Percentiles rank a stretch among this genome's conserved stretches.
phyloP scores from a whole-genome alignment of 768 basidiomycete genomes.

The Tylopilus balloui region DNA sequence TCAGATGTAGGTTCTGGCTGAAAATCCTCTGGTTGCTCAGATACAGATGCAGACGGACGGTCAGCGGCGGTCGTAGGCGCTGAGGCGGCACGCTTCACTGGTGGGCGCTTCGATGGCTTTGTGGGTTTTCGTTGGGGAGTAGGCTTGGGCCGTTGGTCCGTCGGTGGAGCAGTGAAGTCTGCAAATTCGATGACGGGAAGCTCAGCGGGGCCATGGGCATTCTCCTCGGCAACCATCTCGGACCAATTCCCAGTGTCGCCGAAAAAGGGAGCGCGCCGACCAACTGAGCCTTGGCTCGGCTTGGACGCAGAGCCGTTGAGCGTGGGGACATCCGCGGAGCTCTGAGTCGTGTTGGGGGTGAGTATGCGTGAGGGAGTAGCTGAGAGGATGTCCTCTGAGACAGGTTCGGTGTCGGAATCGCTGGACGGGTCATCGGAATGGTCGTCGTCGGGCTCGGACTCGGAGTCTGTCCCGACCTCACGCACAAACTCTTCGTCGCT shows the following conservation, averaged over 20 bases:
- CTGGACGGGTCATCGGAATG: slow-evolving; percentile 57
- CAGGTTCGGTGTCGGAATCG: slow-evolving; percentile 70
- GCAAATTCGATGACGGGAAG: slow-evolving; percentile 81
- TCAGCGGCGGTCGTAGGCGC: slow-evolving; percentile 33
- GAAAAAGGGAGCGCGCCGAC: slow-evolving; percentile 47
- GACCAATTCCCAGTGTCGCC: slow-evolving; percentile 62
- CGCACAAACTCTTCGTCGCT: slow-evolving; percentile 79
- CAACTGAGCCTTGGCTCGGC: slow-evolving; percentile 27
- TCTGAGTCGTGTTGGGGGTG: slow-evolving; percentile 67
- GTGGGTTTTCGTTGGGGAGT: slow-evolving; percentile 38
- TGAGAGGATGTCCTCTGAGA: slow-evolving; percentile 55
- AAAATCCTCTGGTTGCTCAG: slow-evolving; percentile 16
- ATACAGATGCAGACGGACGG: slow-evolving; percentile 11
- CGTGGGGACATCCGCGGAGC: slow-evolving; percentile 42
- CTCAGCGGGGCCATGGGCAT: slow-evolving; percentile 54
- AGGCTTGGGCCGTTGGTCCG: slow-evolving; percentile 33
- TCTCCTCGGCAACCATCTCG: slow-evolving; percentile 79
- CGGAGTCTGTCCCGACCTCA: slow-evolving; percentile 67
- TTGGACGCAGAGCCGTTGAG: slow-evolving; percentile 23
- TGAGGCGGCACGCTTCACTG: slow-evolving; percentile 32
- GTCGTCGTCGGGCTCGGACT: slow-evolving; percentile 54
- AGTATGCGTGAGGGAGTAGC: slow-evolving; percentile 49
- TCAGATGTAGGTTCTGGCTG: slow-evolving; percentile 21
- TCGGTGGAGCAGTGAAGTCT: slow-evolving; percentile 41
- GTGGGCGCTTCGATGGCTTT: slow-evolving; percentile 38